These are phyloP conservation scores for Schizochytrium sp. DNA, from an alignment of 108 stramenopile genomes.

Conservation along the genomic window DNA sequence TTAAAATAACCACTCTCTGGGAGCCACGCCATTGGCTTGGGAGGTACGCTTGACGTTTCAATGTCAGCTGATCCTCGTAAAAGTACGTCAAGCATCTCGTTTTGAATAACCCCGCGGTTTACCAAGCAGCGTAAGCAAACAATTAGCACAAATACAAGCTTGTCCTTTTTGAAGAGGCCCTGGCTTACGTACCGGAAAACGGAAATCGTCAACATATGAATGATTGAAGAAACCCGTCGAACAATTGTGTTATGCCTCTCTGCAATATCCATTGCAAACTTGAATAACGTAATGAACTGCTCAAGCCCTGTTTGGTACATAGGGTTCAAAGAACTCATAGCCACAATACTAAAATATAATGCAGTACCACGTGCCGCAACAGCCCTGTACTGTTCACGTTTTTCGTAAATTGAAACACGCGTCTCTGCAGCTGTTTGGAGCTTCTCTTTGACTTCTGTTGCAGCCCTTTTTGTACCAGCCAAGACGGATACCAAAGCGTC, in stretches of 20 bases:
- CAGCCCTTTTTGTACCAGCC: constrained; percentile 71
- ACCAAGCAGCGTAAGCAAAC: constrained; percentile 72
- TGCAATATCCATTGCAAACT: constrained; percentile 68
- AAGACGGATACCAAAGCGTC: constrained; percentile 72
- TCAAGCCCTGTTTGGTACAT: constrained; percentile 76
- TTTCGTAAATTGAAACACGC: constrained; percentile 70
- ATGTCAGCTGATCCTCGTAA: constrained; percentile 75
- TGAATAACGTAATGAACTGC: constrained; percentile 72
- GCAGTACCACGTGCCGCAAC: constrained; percentile 73
- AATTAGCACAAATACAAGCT: constrained; percentile 74
- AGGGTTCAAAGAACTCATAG: constrained; percentile 69
- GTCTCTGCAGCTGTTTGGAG: constrained; percentile 70
- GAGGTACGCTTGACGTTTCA: constrained; percentile 63
- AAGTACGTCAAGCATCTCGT: constrained; percentile 69
- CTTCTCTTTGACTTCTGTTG: constrained; percentile 73
- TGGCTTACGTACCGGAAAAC: constrained; percentile 71
- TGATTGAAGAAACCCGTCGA: constrained; percentile 69
- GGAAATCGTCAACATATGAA: constrained; percentile 68
- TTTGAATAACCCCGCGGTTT: constrained; percentile 66
- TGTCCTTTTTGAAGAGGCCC: constrained; percentile 77
- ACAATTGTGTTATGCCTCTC: constrained; percentile 64
- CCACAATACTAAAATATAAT: constrained; percentile 73
- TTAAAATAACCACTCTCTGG: constrained; percentile 74
- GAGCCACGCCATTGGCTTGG: constrained; percentile 72
- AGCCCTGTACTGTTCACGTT: constrained; percentile 75